Evolutionary conservation across 495 filamentous ascomycete species (phyloP).

Genomic region (Lindgomyces ingoldianus): DNA sequence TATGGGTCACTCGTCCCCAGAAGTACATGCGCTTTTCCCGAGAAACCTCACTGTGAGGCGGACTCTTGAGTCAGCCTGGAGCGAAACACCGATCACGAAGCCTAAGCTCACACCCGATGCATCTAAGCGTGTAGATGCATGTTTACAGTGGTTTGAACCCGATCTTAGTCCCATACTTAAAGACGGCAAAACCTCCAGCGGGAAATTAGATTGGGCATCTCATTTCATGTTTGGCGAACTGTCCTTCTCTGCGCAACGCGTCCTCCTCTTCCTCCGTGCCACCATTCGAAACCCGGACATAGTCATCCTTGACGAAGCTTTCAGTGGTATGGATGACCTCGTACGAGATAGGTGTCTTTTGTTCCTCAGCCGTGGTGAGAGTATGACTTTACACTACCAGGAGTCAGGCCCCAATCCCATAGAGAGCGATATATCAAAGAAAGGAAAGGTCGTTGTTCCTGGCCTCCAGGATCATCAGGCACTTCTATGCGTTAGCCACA

Average conservation of each 20-base stretch:
- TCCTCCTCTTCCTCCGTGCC: constrained; percentile 82
- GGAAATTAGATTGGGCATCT: constrained; percentile 65
- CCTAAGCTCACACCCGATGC: constrained; percentile 61
- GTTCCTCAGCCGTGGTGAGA: constrained; percentile 58
- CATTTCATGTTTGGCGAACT: constrained; percentile 70
- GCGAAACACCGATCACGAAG: constrained; percentile 76
- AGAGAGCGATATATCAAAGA: constrained; percentile 46
- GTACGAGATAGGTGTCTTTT: constrained; percentile 81
- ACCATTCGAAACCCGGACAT: constrained; percentile 81
- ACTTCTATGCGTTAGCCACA: constrained; percentile 82
- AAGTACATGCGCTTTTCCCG: constrained; percentile 92
- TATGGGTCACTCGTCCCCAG: constrained; percentile 89
- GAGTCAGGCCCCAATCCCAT: constrained; percentile 41
- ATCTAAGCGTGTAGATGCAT: constrained; percentile 60
- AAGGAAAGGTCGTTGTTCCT: constrained; percentile 47
- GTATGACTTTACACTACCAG: constrained; percentile 26
- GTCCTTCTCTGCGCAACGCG: constrained; percentile 74
- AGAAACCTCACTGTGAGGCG: constrained; percentile 71
- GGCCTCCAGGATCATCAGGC: constrained; percentile 71
- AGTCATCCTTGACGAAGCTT: constrained; percentile 89
- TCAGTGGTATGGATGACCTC: constrained; percentile 80
- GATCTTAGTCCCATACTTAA: constrained; percentile 62
- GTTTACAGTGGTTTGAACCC: constrained; percentile 69
- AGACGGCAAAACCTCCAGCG: background rate
- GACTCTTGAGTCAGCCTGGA: constrained; percentile 80